Percentiles rank a stretch among this genome's conserved stretches.
These are phyloP conservation scores for Cajanus cajan DNA, from an alignment of 306 rosid species.

Conservation along the genomic window DNA sequence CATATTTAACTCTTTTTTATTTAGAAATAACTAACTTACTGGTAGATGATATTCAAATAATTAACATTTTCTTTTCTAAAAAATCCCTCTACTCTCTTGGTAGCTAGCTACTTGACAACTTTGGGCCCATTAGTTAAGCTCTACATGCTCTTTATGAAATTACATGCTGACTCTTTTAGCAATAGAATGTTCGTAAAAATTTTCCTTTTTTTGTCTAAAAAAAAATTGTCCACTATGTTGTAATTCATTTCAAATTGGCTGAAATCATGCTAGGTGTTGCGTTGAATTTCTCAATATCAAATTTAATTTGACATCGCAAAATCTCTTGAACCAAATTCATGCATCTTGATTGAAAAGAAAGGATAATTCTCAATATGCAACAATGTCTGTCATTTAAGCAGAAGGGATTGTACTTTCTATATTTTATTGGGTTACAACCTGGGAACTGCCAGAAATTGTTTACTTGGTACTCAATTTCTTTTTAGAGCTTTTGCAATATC, in stretches of 20 bases:
- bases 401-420: not conserved
- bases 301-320: not conserved
- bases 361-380: too few relatives aligned
- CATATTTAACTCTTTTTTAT: too few relatives aligned
- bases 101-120: too few relatives aligned
- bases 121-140: not conserved
- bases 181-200: not conserved
- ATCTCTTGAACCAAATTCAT: too few relatives aligned
- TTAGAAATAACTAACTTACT: not conserved
- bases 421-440: not conserved
- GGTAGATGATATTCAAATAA: not conserved
- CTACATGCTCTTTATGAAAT: not conserved
- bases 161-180: not conserved
- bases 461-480: not conserved
- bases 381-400: too few relatives aligned
- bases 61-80: not conserved
- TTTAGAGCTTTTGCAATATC: not conserved
- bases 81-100: not conserved
- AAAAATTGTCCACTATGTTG: not conserved
- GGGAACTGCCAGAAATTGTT: not conserved
- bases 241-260: not conserved
- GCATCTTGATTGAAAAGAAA: too few relatives aligned
- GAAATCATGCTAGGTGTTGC: not conserved
- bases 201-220: not conserved
- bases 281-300: not conserved